Percentiles rank a stretch among this genome's conserved stretches.
phyloP scores from a whole-genome alignment of 345 rosid species.

The Mangifera indica region DNA sequence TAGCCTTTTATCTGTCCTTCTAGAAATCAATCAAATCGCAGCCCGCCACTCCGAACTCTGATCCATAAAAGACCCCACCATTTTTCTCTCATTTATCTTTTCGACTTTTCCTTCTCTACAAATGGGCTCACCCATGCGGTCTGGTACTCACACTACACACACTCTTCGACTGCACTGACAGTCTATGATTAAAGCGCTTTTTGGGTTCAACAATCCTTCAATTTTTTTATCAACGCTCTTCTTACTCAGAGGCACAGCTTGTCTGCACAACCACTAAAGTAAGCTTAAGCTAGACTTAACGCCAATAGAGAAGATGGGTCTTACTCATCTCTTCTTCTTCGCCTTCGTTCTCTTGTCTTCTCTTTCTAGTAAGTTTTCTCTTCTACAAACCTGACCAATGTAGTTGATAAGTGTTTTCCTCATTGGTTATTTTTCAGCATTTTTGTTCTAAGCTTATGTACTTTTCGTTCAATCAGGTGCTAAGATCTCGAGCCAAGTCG shows the following conservation, averaged over 20 bases:
- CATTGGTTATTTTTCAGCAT: not conserved
- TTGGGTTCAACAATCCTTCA: not conserved
- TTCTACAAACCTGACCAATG: not conserved
- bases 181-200: too few relatives aligned
- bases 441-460: not conserved
- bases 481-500: slow-evolving; percentile 49
- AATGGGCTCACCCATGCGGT: not conserved
- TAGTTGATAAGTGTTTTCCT: too few relatives aligned
- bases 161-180: too few relatives aligned
- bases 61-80: not conserved
- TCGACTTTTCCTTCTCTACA: not conserved
- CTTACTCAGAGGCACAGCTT: too few relatives aligned
- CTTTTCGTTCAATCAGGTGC: slow-evolving; percentile 27
- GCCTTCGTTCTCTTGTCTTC: not conserved
- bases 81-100: too few relatives aligned
- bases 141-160: too few relatives aligned
- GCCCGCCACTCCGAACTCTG: not conserved
- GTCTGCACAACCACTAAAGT: not conserved
- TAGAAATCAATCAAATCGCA: too few relatives aligned
- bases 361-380: slow-evolving; percentile 1
- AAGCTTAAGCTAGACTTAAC: not conserved
- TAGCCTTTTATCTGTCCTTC: too few relatives aligned
- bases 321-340: not conserved
- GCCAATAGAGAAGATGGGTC: not conserved
- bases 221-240: not conserved